Percentiles rank a stretch among this genome's conserved stretches.
Evolutionary conservation across 345 rosid genomes (phyloP).

Genomic region (Melastoma malabathricum): DNA sequence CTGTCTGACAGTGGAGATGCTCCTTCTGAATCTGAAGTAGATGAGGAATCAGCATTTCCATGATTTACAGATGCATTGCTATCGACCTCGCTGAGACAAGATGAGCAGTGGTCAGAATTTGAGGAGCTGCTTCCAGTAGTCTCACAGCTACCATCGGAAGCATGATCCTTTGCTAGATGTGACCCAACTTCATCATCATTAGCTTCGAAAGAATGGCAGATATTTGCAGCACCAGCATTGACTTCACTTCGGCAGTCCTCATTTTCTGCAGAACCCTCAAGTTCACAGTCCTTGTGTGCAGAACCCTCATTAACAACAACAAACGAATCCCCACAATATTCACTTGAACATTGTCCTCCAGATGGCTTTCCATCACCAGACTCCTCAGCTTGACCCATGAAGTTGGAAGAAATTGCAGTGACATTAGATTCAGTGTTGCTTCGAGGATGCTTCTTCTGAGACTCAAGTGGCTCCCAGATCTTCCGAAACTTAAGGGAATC

Average conservation of each 20-base stretch:
- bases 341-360: no score
- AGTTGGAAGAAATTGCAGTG: constrained; percentile 34
- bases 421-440: constrained; percentile 55
- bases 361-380: constrained; percentile 24
- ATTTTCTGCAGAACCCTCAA: constrained; percentile 12
- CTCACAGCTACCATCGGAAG: constrained; percentile 10
- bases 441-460: constrained; percentile 35
- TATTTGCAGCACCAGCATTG: constrained; percentile 14
- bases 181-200: constrained; percentile 20
- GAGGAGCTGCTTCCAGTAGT: constrained; percentile 29
- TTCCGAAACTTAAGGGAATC: constrained; percentile 39
- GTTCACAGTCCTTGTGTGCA: constrained; percentile 12
- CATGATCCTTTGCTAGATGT: constrained; percentile 15
- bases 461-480: constrained; percentile 74
- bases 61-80: constrained; percentile 57
- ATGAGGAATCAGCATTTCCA: constrained; percentile 57
- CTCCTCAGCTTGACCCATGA: constrained; percentile 25
- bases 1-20: constrained; percentile 53
- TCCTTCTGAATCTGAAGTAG: constrained; percentile 80
- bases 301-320: constrained; percentile 19
- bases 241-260: constrained; percentile 25
- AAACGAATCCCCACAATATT: constrained; percentile 22
- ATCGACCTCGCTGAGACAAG: constrained; percentile 81
- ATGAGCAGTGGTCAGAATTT: constrained; percentile 77
- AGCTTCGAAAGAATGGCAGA: constrained; percentile 21